Evolutionary conservation across 768 basidiomycete species (phyloP).

Genomic region (Boletus tylopilopsis): DNA sequence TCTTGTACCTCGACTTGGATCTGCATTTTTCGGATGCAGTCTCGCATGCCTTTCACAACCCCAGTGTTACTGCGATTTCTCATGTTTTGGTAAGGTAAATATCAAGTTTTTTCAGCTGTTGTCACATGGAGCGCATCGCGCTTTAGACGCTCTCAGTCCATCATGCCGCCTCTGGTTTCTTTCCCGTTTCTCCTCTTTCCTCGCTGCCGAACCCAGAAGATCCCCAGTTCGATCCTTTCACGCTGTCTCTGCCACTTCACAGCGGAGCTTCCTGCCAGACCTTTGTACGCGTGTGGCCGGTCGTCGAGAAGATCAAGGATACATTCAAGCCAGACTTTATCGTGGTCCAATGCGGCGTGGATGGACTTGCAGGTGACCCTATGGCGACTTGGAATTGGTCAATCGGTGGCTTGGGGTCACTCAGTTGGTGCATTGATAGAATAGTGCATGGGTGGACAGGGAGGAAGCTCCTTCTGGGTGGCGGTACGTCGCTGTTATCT

Average conservation of each 20-base stretch:
- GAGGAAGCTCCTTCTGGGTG: slow-evolving; percentile 70
- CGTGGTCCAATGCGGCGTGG: slow-evolving; percentile 83
- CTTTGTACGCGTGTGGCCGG: slow-evolving; percentile 59
- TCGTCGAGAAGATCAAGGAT: slow-evolving; percentile 56
- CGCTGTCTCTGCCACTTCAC: slow-evolving; percentile 75
- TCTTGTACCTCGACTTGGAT: slow-evolving; percentile 92
- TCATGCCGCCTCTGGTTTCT: slow-evolving; percentile 80
- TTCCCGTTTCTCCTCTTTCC: slow-evolving; percentile 58
- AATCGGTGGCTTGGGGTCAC: slow-evolving; percentile 52
- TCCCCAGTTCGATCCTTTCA: slow-evolving; percentile 49
- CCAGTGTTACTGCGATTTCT: slow-evolving; percentile 31
- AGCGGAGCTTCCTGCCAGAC: slow-evolving; percentile 67
- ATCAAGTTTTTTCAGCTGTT: background rate
- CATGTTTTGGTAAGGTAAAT: slow-evolving; percentile 46
- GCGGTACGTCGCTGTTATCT: slow-evolving; percentile 42
- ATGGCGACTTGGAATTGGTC: slow-evolving; percentile 72
- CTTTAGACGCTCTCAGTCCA: slow-evolving; percentile 78
- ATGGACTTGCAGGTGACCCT: slow-evolving; percentile 83
- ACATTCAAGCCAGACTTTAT: slow-evolving; percentile 74
- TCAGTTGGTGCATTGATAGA: slow-evolving; percentile 64
- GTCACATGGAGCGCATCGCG: background rate
- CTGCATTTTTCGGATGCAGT: slow-evolving; percentile 91
- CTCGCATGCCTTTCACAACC: slow-evolving; percentile 64
- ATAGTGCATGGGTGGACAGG: slow-evolving; percentile 54
- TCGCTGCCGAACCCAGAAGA: slow-evolving; percentile 40